phyloP scores from a whole-genome alignment of 345 rosid genomes.

The Hirschfeldia incana region DNA sequence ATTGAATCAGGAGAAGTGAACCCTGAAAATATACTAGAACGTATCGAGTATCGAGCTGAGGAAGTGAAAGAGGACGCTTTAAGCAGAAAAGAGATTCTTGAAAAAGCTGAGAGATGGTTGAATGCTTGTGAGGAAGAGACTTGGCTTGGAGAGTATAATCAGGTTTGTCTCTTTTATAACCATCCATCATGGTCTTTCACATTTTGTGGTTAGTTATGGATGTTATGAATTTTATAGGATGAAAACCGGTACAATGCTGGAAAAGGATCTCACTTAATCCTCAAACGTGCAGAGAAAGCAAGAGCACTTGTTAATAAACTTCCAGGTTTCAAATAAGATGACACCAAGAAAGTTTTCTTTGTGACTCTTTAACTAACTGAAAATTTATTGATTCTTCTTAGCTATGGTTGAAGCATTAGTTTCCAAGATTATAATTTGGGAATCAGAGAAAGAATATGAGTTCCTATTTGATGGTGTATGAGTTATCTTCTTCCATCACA shows the following conservation, averaged over 20 bases:
- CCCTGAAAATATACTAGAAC: conserved; percentile 63
- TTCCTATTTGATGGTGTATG: conserved; percentile 71
- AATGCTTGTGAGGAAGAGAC: conserved; percentile 87
- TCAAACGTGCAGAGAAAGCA: conserved; percentile 98
- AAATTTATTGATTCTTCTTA: conserved; percentile 15
- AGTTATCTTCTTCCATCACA: not conserved
- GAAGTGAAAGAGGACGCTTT: conserved; percentile 89
- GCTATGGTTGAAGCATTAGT: conserved; percentile 83
- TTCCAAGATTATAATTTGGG: conserved; percentile 84
- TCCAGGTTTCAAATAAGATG: conserved; percentile 58
- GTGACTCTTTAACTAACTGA: not conserved
- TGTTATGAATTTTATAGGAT: conserved; percentile 52
- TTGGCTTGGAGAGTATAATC: conserved; percentile 97
- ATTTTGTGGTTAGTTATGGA: conserved; percentile 7
- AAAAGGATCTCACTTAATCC: conserved; percentile 84
- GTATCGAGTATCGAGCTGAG: conserved; percentile 74
- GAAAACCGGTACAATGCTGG: conserved; percentile 94
- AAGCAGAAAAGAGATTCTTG: conserved; percentile 85
- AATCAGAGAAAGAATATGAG: conserved; percentile 66
- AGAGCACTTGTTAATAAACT: conserved; percentile 80
- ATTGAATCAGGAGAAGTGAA: conserved; percentile 75
- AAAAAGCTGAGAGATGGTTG: conserved; percentile 93
- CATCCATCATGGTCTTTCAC: not conserved
- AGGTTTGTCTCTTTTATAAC: conserved; percentile 43
- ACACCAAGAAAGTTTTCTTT: not conserved